These are phyloP conservation scores for Syzygium aromaticum DNA, from an alignment of 345 rosid species.

Conservation along the genomic window DNA sequence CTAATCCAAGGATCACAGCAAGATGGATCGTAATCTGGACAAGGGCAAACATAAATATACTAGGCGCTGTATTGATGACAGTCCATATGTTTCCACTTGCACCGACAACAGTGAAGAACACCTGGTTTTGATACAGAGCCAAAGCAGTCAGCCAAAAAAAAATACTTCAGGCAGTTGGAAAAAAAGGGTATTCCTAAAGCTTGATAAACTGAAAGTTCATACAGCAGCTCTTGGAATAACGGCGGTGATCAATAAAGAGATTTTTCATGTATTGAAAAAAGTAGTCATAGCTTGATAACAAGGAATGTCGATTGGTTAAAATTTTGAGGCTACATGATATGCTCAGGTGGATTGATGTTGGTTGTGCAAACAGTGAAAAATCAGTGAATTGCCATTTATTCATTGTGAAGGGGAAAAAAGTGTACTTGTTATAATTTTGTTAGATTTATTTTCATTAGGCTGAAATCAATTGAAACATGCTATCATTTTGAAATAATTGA, in stretches of 20 bases:
- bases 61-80: conserved; percentile 75
- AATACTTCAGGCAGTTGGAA: neutral
- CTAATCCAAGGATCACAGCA: conserved; percentile 62
- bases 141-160: neutral
- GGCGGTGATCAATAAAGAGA: neutral
- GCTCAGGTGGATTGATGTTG: neutral
- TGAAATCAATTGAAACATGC: neutral
- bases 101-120: conserved; percentile 82
- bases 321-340: neutral
- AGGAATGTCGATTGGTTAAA: neutral
- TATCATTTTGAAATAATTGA: neutral
- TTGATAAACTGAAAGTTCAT: neutral
- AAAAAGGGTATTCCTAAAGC: neutral
- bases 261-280: neutral
- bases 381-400: neutral
- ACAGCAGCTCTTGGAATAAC: neutral
- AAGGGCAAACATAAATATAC: conserved; percentile 77
- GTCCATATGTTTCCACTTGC: conserved; percentile 82
- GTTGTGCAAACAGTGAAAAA: neutral
- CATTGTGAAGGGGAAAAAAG: neutral
- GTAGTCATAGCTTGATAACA: neutral
- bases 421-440: neutral
- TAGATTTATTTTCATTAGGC: neutral
- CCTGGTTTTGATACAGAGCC: conserved; percentile 22
- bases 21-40: conserved; percentile 70